These are phyloP conservation scores for Emmonsia crescens DNA, from an alignment of 2,329 filamentous ascomycete species.

Conservation along the genomic window DNA sequence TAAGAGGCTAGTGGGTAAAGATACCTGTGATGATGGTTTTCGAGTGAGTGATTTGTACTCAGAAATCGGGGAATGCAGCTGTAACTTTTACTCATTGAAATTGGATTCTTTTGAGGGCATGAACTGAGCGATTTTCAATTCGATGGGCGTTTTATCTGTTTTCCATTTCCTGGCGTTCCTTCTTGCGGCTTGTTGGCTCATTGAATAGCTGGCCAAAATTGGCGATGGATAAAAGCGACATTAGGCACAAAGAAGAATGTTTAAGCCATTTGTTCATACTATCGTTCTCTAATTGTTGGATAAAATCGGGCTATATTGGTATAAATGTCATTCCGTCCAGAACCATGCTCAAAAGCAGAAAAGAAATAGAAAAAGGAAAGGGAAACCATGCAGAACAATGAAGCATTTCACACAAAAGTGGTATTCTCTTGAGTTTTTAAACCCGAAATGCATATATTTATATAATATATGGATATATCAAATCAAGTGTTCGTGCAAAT, in stretches of 20 bases:
- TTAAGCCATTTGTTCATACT: background rate
- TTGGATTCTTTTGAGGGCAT: background rate
- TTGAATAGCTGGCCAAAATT: background rate
- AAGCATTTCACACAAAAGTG: background rate
- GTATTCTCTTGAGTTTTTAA: background rate
- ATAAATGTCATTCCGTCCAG: background rate
- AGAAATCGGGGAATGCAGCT: background rate
- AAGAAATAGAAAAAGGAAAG: background rate
- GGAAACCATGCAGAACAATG: background rate
- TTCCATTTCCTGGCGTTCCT: background rate
- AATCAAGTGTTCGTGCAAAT: background rate
- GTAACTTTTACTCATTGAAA: background rate
- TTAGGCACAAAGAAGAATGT: background rate
- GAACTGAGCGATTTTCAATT: background rate
- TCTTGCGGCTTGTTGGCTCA: background rate
- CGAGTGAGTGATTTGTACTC: background rate
- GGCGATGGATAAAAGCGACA: background rate
- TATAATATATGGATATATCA: background rate
- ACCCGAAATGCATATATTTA: background rate
- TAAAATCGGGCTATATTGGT: background rate
- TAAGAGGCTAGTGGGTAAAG: background rate
- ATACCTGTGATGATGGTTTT: background rate
- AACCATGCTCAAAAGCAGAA: background rate
- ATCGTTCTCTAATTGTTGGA: background rate
- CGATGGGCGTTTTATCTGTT: background rate